phyloP scores from a whole-genome alignment of 495 filamentous ascomycete genomes.

The Parmelia sp. region DNA sequence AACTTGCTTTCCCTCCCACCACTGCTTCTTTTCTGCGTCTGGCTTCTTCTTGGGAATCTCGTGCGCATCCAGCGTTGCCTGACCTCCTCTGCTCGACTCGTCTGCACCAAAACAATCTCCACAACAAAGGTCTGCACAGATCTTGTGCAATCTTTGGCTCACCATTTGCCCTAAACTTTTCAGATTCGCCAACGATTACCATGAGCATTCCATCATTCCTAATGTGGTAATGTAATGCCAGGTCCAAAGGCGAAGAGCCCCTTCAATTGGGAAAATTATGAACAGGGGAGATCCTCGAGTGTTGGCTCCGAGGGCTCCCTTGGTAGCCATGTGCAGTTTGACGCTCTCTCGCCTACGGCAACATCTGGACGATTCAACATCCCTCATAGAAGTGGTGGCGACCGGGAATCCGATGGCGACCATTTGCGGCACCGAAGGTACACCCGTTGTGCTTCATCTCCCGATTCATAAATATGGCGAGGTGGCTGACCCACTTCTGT shows the following conservation, averaged over 20 bases:
- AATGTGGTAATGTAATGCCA: constrained; percentile 21
- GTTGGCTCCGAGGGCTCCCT: constrained; percentile 34
- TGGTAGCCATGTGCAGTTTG: constrained; percentile 34
- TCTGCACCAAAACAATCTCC: background rate
- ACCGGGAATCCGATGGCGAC: constrained; percentile 2
- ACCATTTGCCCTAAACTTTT: background rate
- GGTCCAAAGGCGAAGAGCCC: constrained; percentile 29
- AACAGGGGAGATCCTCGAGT: constrained; percentile 31
- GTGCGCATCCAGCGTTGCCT: background rate
- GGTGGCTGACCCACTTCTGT: constrained; percentile 6
- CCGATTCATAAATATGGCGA: background rate
- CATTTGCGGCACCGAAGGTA: constrained; percentile 24
- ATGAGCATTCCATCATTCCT: background rate
- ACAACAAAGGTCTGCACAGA: background rate
- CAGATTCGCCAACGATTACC: background rate
- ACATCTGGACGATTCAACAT: constrained; percentile 22
- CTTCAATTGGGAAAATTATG: constrained; percentile 38
- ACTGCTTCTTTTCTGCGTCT: background rate
- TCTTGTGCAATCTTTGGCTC: background rate
- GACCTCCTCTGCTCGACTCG: background rate
- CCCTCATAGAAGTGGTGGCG: constrained; percentile 17
- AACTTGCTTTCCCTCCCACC: background rate
- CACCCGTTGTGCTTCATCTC: background rate
- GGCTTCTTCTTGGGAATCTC: background rate
- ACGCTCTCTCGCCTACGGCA: constrained; percentile 26